phyloP scores from a whole-genome alignment of 2,329 filamentous ascomycete species.

The Diaporthe aspalathi region DNA sequence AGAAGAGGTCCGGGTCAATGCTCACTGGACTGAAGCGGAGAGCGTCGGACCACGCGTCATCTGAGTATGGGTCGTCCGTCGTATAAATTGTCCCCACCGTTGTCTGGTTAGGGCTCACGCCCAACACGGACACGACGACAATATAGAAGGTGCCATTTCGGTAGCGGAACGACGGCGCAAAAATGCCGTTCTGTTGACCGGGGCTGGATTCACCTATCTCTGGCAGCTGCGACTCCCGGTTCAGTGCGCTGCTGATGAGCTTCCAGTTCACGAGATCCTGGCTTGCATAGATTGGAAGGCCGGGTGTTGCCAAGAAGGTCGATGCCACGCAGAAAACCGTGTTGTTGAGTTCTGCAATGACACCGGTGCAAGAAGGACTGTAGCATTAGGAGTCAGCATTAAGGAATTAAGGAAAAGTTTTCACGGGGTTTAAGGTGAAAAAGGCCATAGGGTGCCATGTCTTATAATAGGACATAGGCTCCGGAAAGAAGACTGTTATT shows the following conservation, averaged over 20 bases:
- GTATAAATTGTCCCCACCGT: slow-evolving; percentile 52
- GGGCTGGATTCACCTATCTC: neutral
- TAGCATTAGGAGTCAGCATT: too few relatives aligned
- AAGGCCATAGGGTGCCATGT: too few relatives aligned
- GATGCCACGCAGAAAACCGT: slow-evolving; percentile 58
- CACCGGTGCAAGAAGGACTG: slow-evolving; percentile 56
- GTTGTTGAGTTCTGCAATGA: slow-evolving; percentile 49
- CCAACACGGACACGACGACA: slow-evolving; percentile 48
- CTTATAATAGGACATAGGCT: too few relatives aligned
- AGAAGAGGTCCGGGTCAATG: slow-evolving; percentile 58
- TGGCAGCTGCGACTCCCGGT: slow-evolving; percentile 31
- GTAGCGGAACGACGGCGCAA: slow-evolving; percentile 59
- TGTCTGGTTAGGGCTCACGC: slow-evolving; percentile 42
- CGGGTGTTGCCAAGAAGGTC: slow-evolving; percentile 57
- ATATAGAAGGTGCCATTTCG: slow-evolving; percentile 58
- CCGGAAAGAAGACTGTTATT: too few relatives aligned
- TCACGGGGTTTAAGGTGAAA: too few relatives aligned
- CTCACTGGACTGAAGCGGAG: slow-evolving; percentile 46
- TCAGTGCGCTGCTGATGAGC: slow-evolving; percentile 41
- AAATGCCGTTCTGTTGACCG: slow-evolving; percentile 52
- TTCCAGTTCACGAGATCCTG: slow-evolving; percentile 56
- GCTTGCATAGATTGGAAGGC: slow-evolving; percentile 57
- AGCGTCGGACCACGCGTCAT: slow-evolving; percentile 54
- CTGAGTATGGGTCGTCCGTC: slow-evolving; percentile 52
- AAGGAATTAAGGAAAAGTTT: too few relatives aligned